A percentile compares a stretch with the other conserved stretches of the same genome.
Conservation (phyloP, 306 rosid genomes). For the Begonia fuchsioides region DNA sequence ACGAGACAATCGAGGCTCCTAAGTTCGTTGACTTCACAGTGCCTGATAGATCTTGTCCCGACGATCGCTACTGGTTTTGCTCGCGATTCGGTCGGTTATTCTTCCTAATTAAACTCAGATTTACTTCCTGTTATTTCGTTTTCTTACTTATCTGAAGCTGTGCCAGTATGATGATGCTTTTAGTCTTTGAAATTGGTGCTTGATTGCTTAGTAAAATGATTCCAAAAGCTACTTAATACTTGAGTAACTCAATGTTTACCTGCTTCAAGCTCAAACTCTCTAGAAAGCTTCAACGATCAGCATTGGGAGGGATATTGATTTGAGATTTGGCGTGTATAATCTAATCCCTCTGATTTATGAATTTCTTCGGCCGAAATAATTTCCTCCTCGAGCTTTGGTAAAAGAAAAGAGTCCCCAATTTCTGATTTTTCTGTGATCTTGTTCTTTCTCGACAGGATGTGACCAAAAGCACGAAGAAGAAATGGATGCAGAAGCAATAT, state of each 20-base stretch:
- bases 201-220: too few species aligned
- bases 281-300: too few species aligned
- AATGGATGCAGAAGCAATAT: slow-evolving; percentile 54
- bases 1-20: slow-evolving; percentile 81
- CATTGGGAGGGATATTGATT: too few species aligned
- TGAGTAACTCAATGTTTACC: too few species aligned
- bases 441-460: slow-evolving; percentile 39
- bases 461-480: slow-evolving; percentile 78
- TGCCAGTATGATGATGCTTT: background rate
- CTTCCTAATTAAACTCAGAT: background rate
- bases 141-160: background rate
- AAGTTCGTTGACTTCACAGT: slow-evolving; percentile 77
- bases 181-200: background rate
- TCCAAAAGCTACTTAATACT: too few species aligned
- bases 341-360: background rate
- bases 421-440: background rate
- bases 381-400: background rate
- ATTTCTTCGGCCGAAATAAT: background rate
- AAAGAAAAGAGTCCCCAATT: background rate
- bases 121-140: background rate
- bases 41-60: slow-evolving; percentile 43
- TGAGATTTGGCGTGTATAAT: background rate
- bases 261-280: too few species aligned
- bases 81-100: slow-evolving; percentile 54
- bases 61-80: slow-evolving; percentile 92